Evolutionary conservation across 1,284 basidiomycete species (phyloP).

Genomic region (Waitea zeae): DNA sequence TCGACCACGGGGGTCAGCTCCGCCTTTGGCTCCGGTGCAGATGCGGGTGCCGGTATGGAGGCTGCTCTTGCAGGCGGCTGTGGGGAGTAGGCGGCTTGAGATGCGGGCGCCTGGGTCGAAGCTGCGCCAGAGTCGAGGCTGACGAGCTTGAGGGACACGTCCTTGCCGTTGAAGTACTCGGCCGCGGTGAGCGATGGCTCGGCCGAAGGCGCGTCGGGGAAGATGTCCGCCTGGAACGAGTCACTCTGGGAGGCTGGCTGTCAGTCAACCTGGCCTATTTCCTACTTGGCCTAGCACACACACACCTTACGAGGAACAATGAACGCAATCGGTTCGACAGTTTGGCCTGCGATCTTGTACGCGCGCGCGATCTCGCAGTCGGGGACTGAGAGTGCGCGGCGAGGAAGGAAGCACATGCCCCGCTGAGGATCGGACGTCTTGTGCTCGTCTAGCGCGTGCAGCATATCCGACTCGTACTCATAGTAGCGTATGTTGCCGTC

Average conservation of each 20-base stretch:
- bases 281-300: no score
- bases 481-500: conserved; percentile 94
- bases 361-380: conserved; percentile 95
- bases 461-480: conserved; percentile 81
- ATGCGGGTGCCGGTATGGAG: conserved; percentile 17
- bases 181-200: conserved; percentile 68
- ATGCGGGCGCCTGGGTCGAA: conserved; percentile 19
- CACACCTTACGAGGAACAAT: conserved; percentile 80
- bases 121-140: conserved; percentile 41
- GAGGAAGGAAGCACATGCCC: conserved; percentile 91
- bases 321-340: conserved; percentile 83
- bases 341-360: conserved; percentile 71
- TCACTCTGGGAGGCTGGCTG: conserved; percentile 36
- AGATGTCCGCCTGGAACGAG: conserved; percentile 88
- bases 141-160: conserved; percentile 51
- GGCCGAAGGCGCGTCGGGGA: conserved; percentile 73
- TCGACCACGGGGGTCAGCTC: conserved; percentile 14
- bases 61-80: conserved; percentile 15
- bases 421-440: conserved; percentile 87
- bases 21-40: conserved; percentile 11
- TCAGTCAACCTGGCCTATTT: not conserved
- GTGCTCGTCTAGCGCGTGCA: conserved; percentile 74
- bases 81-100: conserved; percentile 14
- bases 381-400: conserved; percentile 71
- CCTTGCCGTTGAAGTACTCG: conserved; percentile 83